These are phyloP conservation scores for Boletellus sp. DNA, from an alignment of 768 basidiomycete species.

Conservation along the genomic window DNA sequence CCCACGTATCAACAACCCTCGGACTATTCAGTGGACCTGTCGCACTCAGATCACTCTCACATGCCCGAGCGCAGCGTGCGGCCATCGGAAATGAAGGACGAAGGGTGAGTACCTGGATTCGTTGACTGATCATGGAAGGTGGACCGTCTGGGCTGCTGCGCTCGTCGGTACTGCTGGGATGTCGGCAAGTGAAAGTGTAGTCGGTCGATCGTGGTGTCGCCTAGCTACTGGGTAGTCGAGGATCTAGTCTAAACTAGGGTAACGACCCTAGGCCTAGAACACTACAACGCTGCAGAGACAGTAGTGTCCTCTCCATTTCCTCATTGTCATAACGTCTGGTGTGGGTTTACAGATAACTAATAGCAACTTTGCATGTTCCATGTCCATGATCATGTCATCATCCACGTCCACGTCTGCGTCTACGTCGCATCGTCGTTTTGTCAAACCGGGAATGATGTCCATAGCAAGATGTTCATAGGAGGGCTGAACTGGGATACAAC, in stretches of 20 bases:
- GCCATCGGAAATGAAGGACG: slow-evolving; percentile 93
- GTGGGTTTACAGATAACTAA: slow-evolving; percentile 77
- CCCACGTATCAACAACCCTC: slow-evolving; percentile 48
- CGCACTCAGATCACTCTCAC: slow-evolving; percentile 38
- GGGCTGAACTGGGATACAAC: slow-evolving; percentile 99
- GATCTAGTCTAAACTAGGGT: slow-evolving; percentile 80
- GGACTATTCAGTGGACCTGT: slow-evolving; percentile 24
- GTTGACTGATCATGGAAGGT: slow-evolving; percentile 8
- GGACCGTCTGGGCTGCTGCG: slow-evolving; percentile 12
- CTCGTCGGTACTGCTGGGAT: slow-evolving; percentile 25
- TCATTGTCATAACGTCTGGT: slow-evolving; percentile 56
- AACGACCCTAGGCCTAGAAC: too few relatives aligned
- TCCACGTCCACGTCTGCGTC: too few relatives aligned
- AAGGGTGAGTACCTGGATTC: slow-evolving; percentile 74
- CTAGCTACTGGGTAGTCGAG: slow-evolving; percentile 49
- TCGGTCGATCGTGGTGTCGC: slow-evolving; percentile 41
- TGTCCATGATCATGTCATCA: slow-evolving; percentile 21
- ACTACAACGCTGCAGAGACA: slow-evolving; percentile 47
- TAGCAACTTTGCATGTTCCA: slow-evolving; percentile 56
- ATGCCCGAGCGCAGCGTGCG: slow-evolving; percentile 64
- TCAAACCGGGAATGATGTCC: slow-evolving; percentile 29
- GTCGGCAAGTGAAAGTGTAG: slow-evolving; percentile 35
- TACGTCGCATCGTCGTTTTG: slow-evolving; percentile 24
- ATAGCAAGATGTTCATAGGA: slow-evolving; percentile 99
- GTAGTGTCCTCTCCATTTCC: slow-evolving; percentile 65